These are phyloP conservation scores for Cladosporium sp. DNA, from an alignment of 2,329 filamentous ascomycete species.

Conservation along the genomic window DNA sequence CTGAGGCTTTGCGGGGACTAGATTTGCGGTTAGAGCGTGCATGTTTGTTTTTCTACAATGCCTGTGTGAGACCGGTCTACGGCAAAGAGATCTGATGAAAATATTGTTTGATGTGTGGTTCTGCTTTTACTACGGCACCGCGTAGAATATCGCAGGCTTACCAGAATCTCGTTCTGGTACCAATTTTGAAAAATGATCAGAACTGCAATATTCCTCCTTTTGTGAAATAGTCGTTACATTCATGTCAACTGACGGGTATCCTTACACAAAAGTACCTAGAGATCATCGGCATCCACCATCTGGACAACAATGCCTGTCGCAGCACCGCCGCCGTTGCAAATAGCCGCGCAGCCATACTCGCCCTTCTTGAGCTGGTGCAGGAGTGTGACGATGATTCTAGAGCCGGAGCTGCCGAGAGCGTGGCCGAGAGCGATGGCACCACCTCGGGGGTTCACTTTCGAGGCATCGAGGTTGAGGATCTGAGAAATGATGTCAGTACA, in stretches of 20 bases:
- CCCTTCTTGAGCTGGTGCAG: conserved; percentile 87
- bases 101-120: too few relatives aligned
- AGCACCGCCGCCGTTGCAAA: conserved; percentile 94
- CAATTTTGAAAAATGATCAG: too few relatives aligned
- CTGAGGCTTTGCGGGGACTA: too few relatives aligned
- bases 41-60: too few relatives aligned
- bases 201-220: too few relatives aligned
- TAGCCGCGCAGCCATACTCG: conserved; percentile 91
- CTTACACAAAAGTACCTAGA: conserved; percentile 19
- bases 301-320: conserved; percentile 90
- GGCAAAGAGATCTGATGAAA: too few relatives aligned
- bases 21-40: too few relatives aligned
- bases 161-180: too few relatives aligned
- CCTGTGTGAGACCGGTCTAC: too few relatives aligned
- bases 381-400: conserved; percentile 82
- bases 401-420: conserved; percentile 88
- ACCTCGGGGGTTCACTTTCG: conserved; percentile 80
- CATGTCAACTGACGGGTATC: background rate
- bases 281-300: conserved; percentile 53
- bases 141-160: too few relatives aligned
- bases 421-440: conserved; percentile 91
- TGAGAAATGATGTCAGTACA: conserved; percentile 29
- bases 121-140: too few relatives aligned
- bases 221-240: background rate
- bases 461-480: conserved; percentile 76